Evolutionary conservation across 306 rosid genomes (phyloP).

Genomic region (Fagus crenata): DNA sequence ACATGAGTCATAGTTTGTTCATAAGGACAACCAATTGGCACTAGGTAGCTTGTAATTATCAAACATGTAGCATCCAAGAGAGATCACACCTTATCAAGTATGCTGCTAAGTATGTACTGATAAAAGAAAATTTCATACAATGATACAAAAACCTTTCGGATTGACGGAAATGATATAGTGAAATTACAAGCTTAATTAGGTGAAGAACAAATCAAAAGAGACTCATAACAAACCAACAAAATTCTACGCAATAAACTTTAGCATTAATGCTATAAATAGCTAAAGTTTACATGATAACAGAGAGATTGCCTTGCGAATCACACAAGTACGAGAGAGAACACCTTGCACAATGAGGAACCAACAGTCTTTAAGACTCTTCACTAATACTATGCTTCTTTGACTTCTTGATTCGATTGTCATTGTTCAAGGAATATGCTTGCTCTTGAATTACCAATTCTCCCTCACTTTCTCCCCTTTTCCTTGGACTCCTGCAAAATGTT

Average conservation of each 20-base stretch:
- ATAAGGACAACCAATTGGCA: too few species aligned
- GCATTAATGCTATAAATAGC: not conserved
- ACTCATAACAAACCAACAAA: not conserved
- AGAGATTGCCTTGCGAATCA: not conserved
- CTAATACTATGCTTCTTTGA: slow-evolving; percentile 43
- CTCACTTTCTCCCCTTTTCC: slow-evolving; percentile 47
- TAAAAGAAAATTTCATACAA: not conserved
- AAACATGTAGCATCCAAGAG: too few species aligned
- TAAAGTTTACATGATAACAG: slow-evolving; percentile 31
- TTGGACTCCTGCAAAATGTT: slow-evolving; percentile 38
- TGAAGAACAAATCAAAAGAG: not conserved
- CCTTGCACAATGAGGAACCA: not conserved
- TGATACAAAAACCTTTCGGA: not conserved
- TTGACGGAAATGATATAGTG: not conserved
- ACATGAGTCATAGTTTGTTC: too few species aligned
- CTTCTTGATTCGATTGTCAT: slow-evolving; percentile 33
- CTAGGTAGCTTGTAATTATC: too few species aligned
- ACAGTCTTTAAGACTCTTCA: slow-evolving; percentile 36
- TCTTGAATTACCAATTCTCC: slow-evolving; percentile 31
- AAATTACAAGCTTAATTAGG: not conserved
- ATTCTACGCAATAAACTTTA: not conserved
- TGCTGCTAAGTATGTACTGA: not conserved
- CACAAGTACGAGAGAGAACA: not conserved
- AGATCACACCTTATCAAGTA: too few species aligned
- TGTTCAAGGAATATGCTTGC: slow-evolving; percentile 25